These are phyloP conservation scores for Geosmithia morbida DNA, from an alignment of 2,329 filamentous ascomycete species.

Conservation along the genomic window DNA sequence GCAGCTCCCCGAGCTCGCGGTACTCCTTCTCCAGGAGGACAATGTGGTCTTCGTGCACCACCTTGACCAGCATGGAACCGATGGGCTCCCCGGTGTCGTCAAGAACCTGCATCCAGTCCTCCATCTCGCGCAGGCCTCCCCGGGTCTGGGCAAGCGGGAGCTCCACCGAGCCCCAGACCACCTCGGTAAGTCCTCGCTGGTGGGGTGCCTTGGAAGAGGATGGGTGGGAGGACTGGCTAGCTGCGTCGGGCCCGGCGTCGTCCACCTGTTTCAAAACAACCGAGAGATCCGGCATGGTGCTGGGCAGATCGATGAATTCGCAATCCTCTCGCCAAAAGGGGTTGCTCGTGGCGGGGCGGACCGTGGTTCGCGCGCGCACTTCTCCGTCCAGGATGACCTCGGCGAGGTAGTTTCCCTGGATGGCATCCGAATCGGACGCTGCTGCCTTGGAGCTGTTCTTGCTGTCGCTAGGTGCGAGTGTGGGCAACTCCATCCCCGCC, in stretches of 20 bases:
- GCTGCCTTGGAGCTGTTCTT: constrained; percentile 2
- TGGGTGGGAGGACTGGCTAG: constrained; percentile 4
- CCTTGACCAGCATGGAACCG: constrained; percentile 72
- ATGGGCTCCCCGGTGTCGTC: constrained; percentile 64
- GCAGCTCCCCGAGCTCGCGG: constrained; percentile 61
- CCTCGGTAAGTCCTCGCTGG: constrained; percentile 25
- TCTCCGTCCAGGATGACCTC: constrained; percentile 72
- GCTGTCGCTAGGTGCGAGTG: constrained; percentile 7
- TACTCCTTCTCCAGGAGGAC: constrained; percentile 83
- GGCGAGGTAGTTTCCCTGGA: constrained; percentile 58
- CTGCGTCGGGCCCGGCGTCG: constrained; percentile 25
- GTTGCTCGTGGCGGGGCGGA: constrained; percentile 54
- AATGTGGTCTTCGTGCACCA: constrained; percentile 76
- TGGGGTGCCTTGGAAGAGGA: neutral
- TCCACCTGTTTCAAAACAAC: constrained; percentile 57
- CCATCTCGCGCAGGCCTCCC: constrained; percentile 53
- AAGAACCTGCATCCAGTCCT: constrained; percentile 76
- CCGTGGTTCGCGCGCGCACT: constrained; percentile 59
- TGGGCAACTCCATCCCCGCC: constrained; percentile 7
- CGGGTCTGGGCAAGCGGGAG: constrained; percentile 69
- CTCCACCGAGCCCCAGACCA: constrained; percentile 60
- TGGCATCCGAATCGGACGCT: constrained; percentile 22
- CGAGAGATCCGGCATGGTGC: constrained; percentile 52
- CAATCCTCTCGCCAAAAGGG: constrained; percentile 77
- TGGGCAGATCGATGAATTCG: constrained; percentile 60